Conservation (phyloP, 805 yeast species). For the Ogataea degrootiae region DNA sequence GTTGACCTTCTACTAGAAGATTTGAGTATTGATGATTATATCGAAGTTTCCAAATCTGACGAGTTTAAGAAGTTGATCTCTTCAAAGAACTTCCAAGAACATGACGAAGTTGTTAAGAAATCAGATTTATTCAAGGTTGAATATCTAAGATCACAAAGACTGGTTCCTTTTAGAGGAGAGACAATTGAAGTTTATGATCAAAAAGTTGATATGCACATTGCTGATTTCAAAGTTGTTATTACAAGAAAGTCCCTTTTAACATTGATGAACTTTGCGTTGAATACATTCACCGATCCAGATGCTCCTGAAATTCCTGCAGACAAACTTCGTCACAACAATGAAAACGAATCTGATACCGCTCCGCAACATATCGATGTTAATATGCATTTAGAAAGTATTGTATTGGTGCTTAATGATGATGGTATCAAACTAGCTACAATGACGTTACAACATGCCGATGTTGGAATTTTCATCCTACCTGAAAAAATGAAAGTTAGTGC, state of each 20-base stretch:
- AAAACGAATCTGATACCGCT: constrained; percentile 48
- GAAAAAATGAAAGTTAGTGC: constrained; percentile 71
- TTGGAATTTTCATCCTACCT: constrained; percentile 62
- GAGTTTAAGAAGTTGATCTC: constrained; percentile 69
- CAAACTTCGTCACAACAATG: constrained; percentile 61
- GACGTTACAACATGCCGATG: constrained; percentile 66
- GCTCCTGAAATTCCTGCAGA: constrained; percentile 67
- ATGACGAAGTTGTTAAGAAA: constrained; percentile 31
- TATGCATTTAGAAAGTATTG: constrained; percentile 67
- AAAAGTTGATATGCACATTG: constrained; percentile 63
- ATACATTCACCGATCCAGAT: constrained; percentile 84
- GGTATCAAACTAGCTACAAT: constrained; percentile 77
- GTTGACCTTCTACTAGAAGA: constrained; percentile 62
- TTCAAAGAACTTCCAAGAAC: constrained; percentile 44
- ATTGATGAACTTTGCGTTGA: constrained; percentile 71
- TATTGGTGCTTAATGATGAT: constrained; percentile 75
- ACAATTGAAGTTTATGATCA: constrained; percentile 74
- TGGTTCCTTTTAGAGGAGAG: constrained; percentile 48
- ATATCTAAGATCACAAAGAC: constrained; percentile 55
- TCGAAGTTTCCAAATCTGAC: constrained; percentile 54
- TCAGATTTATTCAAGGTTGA: constrained; percentile 55
- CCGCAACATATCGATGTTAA: constrained; percentile 73
- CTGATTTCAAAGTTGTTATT: constrained; percentile 70
- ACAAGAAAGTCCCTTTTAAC: constrained; percentile 77
- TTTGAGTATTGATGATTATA: constrained; percentile 68